These are phyloP conservation scores for Pittosporum tobira DNA, from an alignment of 129 eudicot genomes.

Conservation along the genomic window DNA sequence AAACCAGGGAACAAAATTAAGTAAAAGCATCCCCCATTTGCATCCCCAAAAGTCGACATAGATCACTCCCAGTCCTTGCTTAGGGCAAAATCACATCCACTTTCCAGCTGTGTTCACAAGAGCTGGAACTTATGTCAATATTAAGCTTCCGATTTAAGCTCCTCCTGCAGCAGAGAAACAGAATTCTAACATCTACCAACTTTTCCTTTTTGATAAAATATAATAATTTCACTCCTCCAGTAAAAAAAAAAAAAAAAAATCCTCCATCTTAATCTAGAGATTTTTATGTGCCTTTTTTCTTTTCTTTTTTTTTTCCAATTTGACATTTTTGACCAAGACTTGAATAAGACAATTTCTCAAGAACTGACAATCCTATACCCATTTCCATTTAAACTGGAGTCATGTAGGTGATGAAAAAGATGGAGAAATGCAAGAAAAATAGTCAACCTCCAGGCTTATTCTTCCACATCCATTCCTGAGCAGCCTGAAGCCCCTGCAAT, in stretches of 20 bases:
- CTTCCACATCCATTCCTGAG: slow-evolving; percentile 91
- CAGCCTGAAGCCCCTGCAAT: slow-evolving; percentile 39
- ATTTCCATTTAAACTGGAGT: too few species aligned
- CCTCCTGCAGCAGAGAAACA: slow-evolving; percentile 10
- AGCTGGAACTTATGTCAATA: not conserved
- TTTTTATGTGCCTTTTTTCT: too few species aligned
- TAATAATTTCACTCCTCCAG: not conserved
- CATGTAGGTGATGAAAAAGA: too few species aligned
- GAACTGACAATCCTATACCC: not conserved
- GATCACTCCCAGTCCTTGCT: not conserved
- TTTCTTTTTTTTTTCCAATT: too few species aligned
- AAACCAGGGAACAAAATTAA: too few species aligned
- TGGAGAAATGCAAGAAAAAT: not conserved
- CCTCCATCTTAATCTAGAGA: too few species aligned
- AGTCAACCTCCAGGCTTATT: slow-evolving; percentile 66
- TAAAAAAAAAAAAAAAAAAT: too few species aligned
- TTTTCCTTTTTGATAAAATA: too few species aligned
- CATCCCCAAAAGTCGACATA: not conserved
- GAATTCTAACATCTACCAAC: too few species aligned
- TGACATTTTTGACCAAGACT: too few species aligned
- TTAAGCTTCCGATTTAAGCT: not conserved
- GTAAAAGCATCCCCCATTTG: too few species aligned
- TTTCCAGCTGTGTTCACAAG: not conserved
- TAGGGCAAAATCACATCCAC: not conserved
- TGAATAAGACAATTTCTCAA: too few species aligned